These are phyloP conservation scores for Candida labiduridarum DNA, from an alignment of 1,139 yeast species.

Conservation along the genomic window DNA sequence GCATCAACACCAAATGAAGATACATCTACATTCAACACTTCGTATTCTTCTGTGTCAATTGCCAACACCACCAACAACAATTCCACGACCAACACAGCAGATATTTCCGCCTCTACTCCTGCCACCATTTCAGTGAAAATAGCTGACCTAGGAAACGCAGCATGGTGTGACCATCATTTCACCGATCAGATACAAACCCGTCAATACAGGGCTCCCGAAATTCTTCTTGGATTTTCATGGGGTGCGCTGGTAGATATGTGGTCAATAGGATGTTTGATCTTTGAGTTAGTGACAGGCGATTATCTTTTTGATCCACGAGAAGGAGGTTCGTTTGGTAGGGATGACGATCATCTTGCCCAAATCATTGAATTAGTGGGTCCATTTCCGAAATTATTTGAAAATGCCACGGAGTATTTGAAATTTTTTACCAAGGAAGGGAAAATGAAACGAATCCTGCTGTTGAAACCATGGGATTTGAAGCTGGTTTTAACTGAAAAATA, in stretches of 20 bases:
- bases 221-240: slow-evolving; percentile 51
- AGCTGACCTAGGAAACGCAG: slow-evolving; percentile 55
- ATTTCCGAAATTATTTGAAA: slow-evolving; percentile 45
- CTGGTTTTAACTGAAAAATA: slow-evolving; percentile 59
- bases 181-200: slow-evolving; percentile 55
- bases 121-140: slow-evolving; percentile 51
- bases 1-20: not conserved
- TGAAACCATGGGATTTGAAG: slow-evolving; percentile 53
- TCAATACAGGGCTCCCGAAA: slow-evolving; percentile 52
- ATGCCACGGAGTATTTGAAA: slow-evolving; percentile 44
- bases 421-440: slow-evolving; percentile 54
- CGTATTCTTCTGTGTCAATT: slow-evolving; percentile 47
- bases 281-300: slow-evolving; percentile 52
- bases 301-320: slow-evolving; percentile 51
- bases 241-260: slow-evolving; percentile 53
- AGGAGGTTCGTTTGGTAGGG: slow-evolving; percentile 49
- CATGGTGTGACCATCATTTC: slow-evolving; percentile 52
- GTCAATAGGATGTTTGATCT: slow-evolving; percentile 51
- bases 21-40: slow-evolving; percentile 38
- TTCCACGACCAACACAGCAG: not conserved
- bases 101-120: not conserved
- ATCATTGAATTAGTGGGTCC: slow-evolving; percentile 49
- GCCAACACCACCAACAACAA: slow-evolving; percentile 15
- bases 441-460: slow-evolving; percentile 57
- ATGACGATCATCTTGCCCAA: slow-evolving; percentile 55